Conservation (phyloP, 768 basidiomycete species). For the Rhodotorula kratochvilovae region DNA sequence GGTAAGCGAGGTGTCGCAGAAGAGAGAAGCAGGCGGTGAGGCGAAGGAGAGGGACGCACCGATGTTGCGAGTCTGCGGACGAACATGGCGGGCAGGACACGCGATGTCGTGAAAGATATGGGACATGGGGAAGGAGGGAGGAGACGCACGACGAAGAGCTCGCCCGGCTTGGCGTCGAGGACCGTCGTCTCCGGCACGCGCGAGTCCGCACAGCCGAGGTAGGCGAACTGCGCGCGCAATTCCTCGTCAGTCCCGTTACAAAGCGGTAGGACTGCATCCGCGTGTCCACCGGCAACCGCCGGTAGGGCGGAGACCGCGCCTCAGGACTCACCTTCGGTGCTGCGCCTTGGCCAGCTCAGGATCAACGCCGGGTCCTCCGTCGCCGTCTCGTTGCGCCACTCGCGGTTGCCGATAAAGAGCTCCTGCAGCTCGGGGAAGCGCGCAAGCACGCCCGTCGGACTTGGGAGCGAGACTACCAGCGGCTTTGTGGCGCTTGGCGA, state of each 20-base stretch:
- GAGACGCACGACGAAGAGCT: slow-evolving; percentile 17
- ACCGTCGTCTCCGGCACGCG: slow-evolving; percentile 15
- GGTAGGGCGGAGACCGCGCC: background rate
- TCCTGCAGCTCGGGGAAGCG: slow-evolving; percentile 26
- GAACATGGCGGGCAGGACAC: background rate
- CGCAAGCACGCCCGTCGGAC: background rate
- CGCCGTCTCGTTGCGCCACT: slow-evolving; percentile 7
- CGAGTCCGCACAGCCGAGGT: slow-evolving; percentile 26
- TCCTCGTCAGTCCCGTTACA: background rate
- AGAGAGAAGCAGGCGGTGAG: background rate
- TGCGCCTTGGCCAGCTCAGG: slow-evolving; percentile 14
- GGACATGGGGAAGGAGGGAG: too few species aligned
- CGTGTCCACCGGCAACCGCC: too few species aligned
- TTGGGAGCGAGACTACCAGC: background rate
- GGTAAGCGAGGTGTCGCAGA: too few species aligned
- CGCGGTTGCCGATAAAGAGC: background rate
- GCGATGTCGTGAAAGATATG: too few species aligned
- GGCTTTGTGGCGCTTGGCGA: background rate
- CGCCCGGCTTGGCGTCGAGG: slow-evolving; percentile 10
- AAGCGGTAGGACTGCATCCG: too few species aligned
- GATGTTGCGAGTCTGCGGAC: slow-evolving; percentile 27
- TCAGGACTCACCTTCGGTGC: slow-evolving; percentile 9
- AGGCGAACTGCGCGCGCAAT: slow-evolving; percentile 5
- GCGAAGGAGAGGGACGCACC: background rate
- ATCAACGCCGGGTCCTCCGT: slow-evolving; percentile 1